Evolutionary conservation across 202 grass and related monocot species (phyloP).

Genomic region (Carex arenaria): DNA sequence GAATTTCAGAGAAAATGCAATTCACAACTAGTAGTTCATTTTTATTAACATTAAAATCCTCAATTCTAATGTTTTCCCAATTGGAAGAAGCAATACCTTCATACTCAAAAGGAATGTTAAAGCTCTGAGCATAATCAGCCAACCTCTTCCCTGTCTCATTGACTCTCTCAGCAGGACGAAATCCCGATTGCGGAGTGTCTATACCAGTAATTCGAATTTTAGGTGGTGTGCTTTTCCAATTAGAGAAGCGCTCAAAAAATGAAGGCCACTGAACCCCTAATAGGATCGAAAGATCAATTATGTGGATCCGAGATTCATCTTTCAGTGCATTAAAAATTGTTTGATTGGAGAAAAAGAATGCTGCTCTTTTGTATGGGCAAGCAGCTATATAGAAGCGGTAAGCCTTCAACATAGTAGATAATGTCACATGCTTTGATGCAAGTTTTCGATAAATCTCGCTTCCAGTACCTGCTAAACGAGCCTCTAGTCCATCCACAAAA

Average conservation of each 20-base stretch:
- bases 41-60: conserved; percentile 43
- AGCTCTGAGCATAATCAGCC: conserved; percentile 46
- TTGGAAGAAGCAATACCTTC: conserved; percentile 31
- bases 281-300: conserved; percentile 57
- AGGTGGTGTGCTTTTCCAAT: conserved; percentile 34
- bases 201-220: conserved; percentile 58
- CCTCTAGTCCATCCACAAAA: conserved; percentile 46
- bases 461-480: conserved; percentile 36
- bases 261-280: conserved; percentile 70
- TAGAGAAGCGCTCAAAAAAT: conserved; percentile 38
- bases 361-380: conserved; percentile 33
- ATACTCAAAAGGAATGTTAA: conserved; percentile 54
- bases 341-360: conserved; percentile 41
- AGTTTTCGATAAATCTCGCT: conserved; percentile 41
- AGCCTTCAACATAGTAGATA: conserved; percentile 25
- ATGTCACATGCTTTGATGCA: not conserved
- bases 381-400: conserved; percentile 21
- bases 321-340: conserved; percentile 42
- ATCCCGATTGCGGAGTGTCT: conserved; percentile 36
- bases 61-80: conserved; percentile 36
- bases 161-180: conserved; percentile 29
- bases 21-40: conserved; percentile 48
- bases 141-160: conserved; percentile 26
- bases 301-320: conserved; percentile 37
- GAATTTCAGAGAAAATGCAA: conserved; percentile 32